Conservation (phyloP, 2,329 filamentous ascomycete species). For the Coniochaeta pulveracea region DNA sequence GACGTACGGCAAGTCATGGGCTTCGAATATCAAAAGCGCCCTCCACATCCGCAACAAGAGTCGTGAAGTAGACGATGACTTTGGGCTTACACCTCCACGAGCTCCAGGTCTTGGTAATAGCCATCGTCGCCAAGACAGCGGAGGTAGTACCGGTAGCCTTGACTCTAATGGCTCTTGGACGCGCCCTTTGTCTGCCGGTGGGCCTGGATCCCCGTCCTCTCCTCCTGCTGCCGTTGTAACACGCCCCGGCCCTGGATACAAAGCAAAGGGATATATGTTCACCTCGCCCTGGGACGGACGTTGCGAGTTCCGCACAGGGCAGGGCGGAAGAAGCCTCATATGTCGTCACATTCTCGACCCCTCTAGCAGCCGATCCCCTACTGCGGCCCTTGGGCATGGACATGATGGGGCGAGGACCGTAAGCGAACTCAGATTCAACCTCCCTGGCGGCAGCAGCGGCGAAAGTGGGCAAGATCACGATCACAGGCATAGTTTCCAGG, state of each 20-base stretch:
- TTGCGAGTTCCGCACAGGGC: conserved; percentile 75
- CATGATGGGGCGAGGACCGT: conserved; percentile 36
- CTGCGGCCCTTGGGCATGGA: conserved; percentile 11
- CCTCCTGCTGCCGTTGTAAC: conserved; percentile 20
- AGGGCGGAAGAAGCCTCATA: conserved; percentile 61
- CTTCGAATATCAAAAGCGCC: conserved; percentile 31
- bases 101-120: conserved; percentile 3
- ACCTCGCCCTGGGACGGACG: conserved; percentile 75
- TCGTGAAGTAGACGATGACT: neutral
- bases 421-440: conserved; percentile 84
- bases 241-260: conserved; percentile 33
- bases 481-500: conserved; percentile 23
- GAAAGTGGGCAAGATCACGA: conserved; percentile 30
- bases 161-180: neutral
- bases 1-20: conserved; percentile 40
- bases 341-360: conserved; percentile 52
- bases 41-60: conserved; percentile 21
- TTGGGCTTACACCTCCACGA: conserved; percentile 12
- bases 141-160: neutral
- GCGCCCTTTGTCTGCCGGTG: conserved; percentile 16
- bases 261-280: conserved; percentile 63
- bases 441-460: conserved; percentile 50
- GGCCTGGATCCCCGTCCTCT: conserved; percentile 7
- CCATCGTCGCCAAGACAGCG: conserved; percentile 20
- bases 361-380: conserved; percentile 13